Evolutionary conservation across 2,329 filamentous ascomycete genomes (phyloP).

Genomic region (Tolypocladium sp.): DNA sequence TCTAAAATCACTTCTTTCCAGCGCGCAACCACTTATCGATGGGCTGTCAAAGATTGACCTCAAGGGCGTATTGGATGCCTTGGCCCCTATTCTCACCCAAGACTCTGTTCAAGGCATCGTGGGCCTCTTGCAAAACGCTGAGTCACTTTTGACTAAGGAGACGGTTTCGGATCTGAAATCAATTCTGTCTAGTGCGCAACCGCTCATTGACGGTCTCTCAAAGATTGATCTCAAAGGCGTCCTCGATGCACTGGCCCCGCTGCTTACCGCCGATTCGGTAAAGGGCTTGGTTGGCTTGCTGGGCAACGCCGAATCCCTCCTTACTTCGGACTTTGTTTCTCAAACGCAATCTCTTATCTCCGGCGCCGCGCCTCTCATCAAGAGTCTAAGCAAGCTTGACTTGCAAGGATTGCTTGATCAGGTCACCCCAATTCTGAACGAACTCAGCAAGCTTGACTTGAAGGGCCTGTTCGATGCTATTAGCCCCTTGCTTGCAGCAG

Average conservation of each 20-base stretch:
- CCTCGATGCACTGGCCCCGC: background rate
- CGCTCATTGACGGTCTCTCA: background rate
- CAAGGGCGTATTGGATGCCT: background rate
- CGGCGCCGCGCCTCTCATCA: background rate
- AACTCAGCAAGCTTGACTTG: background rate
- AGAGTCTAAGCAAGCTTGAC: background rate
- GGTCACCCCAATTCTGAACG: background rate
- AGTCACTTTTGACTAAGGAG: background rate
- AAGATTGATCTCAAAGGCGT: background rate
- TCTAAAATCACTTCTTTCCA: background rate
- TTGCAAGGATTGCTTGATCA: background rate
- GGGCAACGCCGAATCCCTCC: background rate
- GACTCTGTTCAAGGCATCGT: background rate
- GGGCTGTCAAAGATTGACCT: background rate
- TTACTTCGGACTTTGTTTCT: background rate
- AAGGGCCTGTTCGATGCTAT: background rate
- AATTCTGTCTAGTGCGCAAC: background rate
- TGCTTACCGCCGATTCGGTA: background rate
- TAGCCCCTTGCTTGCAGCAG: background rate
- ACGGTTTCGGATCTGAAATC: background rate
- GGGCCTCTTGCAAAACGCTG: background rate
- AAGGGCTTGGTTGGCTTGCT: background rate
- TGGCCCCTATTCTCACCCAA: background rate
- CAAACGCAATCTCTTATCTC: background rate
- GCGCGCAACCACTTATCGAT: background rate